Evolutionary conservation across 1,284 basidiomycete species (phyloP), one percentile per base, ranked within the genome.

Genomic region (Lignosus rhinocerotis): DNA sequence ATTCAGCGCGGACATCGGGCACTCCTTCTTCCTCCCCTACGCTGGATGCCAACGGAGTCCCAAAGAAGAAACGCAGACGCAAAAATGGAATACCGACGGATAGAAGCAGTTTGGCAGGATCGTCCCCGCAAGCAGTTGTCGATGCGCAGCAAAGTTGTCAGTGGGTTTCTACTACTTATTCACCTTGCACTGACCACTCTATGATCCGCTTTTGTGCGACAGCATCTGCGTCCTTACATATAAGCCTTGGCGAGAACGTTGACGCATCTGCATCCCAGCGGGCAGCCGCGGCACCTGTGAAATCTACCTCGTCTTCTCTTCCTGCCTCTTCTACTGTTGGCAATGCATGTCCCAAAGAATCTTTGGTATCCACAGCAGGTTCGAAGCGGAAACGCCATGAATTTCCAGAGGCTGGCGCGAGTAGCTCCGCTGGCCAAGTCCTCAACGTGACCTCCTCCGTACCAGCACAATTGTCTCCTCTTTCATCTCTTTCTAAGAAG

Each of bases 51-150:
- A 52, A 64, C 25, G 44, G 47, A 3, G 56, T 63, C 19, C 62
- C 62, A 2, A 64, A 68, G 30, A 73, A 69, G 64, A 76, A 72
- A 58, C 71, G 71, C 19, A 70, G 58, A 17, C 58, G 57, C 11
- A 53, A 49, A 32, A 48, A 41, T 25, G 9, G 4, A 1, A 12
- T 5, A 14, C 36, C 14, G n/a, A n/a, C 11, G 1, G 34, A 36
- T 25, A 25, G 25, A 6, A 16, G 34, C 6, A 16, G 14, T 16
- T 10, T 36, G 34, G 9, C 34, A 36, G 11, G 36, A n/a, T 39
- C 11, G 5, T 11, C 11, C 5, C 12, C 36, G n/a, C 36, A 39
- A 14, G 14, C 36, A 8, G 36, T 12, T 14, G 7, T n/a, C n/a
- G 11, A 11, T 39, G 11, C 11, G 36, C 36, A 14, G n/a, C n/a